Conservation (phyloP, 139 green algal genomes). For the Zygnema circumcarinatum region DNA sequence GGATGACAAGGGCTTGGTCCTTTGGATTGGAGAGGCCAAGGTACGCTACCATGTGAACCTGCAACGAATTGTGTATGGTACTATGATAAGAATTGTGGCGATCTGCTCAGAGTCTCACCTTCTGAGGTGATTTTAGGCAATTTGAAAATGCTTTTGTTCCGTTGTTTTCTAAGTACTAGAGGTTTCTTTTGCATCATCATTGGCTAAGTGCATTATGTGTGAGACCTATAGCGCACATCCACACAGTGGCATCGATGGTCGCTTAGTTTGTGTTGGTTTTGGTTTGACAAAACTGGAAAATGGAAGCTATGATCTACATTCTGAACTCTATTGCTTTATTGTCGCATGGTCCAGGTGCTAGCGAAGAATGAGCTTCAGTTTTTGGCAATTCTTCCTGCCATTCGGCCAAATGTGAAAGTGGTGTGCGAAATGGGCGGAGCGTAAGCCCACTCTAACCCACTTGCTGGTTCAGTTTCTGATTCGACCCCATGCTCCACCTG, state of each 20-base stretch:
- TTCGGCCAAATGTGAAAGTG: conserved; percentile 55
- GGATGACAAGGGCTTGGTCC: conserved; percentile 45
- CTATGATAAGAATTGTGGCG: not conserved
- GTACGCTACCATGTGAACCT: conserved; percentile 32
- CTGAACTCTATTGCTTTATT: no score
- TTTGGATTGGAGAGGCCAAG: conserved; percentile 59
- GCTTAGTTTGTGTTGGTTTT: no score
- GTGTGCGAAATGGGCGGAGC: conserved; percentile 52
- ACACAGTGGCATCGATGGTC: no score
- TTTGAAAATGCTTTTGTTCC: no score
- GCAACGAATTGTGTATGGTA: not conserved
- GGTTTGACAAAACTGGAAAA: no score
- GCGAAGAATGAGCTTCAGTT: conserved; percentile 58
- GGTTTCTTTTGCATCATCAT: no score
- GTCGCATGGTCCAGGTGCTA: conserved; percentile 60
- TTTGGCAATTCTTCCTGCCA: conserved; percentile 50
- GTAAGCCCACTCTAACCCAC: conserved; percentile 47
- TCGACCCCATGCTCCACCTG: not conserved
- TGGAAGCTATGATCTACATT: no score
- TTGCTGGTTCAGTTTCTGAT: not conserved
- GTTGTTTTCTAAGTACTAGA: no score
- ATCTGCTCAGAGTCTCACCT: not conserved
- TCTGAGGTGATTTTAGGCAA: not conserved
- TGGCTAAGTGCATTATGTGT: no score
- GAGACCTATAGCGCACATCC: no score